These are phyloP conservation scores for Bacterosira constricta DNA, from an alignment of 108 stramenopile genomes.

Conservation along the genomic window DNA sequence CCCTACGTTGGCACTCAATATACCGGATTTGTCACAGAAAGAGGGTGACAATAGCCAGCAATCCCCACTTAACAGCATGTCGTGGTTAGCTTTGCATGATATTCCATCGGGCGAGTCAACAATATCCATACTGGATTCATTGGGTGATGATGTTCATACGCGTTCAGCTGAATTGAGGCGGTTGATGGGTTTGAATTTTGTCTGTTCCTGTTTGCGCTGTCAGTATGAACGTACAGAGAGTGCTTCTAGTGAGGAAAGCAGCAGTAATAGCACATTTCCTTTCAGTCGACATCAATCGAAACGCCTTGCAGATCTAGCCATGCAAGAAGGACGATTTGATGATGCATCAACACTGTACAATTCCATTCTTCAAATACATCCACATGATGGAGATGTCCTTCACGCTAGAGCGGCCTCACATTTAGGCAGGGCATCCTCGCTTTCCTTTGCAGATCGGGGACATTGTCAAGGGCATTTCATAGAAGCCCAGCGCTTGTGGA, in stretches of 20 bases:
- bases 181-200: constrained; percentile 31
- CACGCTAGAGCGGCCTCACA: constrained; percentile 46
- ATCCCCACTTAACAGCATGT: constrained; percentile 15
- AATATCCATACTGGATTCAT: constrained; percentile 26
- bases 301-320: constrained; percentile 61
- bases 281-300: constrained; percentile 17
- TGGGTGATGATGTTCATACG: constrained; percentile 15
- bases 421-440: constrained; percentile 28
- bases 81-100: constrained; percentile 42
- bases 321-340: constrained; percentile 61
- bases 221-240: constrained; percentile 15
- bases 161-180: constrained; percentile 19
- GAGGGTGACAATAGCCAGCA: neutral
- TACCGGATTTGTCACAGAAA: neutral
- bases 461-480: constrained; percentile 63
- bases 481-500: constrained; percentile 70
- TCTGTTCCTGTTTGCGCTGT: constrained; percentile 54
- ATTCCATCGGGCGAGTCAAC: constrained; percentile 22
- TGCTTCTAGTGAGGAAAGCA: neutral
- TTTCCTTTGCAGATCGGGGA: constrained; percentile 43
- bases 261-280: neutral
- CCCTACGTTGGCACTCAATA: constrained; percentile 31
- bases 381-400: constrained; percentile 39
- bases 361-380: constrained; percentile 27
- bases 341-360: constrained; percentile 56